phyloP scores from a whole-genome alignment of 2,329 filamentous ascomycete genomes.

The Aschersonia sp. region DNA sequence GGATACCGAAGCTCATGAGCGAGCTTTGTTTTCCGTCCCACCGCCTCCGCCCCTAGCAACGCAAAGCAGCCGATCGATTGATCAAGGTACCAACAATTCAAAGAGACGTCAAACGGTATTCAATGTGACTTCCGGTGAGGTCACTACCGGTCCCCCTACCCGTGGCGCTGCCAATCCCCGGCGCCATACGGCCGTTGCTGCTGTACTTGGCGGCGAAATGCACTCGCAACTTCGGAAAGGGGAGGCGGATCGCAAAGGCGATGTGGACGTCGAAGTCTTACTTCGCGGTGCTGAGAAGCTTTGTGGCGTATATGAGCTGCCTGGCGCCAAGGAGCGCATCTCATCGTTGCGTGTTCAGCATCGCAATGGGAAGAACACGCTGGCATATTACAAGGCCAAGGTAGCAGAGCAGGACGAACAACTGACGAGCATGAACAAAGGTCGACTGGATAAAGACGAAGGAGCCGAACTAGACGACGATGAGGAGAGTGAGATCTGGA shows the following conservation, averaged over 20 bases:
- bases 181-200: conserved; percentile 73
- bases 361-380: conserved; percentile 55
- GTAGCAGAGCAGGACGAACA: conserved; percentile 65
- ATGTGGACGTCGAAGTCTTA: conserved; percentile 76
- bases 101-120: conserved; percentile 49
- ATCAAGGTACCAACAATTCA: conserved; percentile 22
- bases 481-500: conserved; percentile 35
- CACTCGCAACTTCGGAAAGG: conserved; percentile 61
- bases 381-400: conserved; percentile 66
- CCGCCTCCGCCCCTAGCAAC: conserved; percentile 45
- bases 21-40: conserved; percentile 86
- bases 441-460: conserved; percentile 39
- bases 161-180: conserved; percentile 35
- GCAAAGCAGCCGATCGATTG: conserved; percentile 18
- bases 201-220: conserved; percentile 76
- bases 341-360: conserved; percentile 56
- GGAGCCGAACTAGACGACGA: conserved; percentile 40
- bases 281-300: conserved; percentile 81
- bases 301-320: conserved; percentile 72
- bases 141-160: conserved; percentile 40
- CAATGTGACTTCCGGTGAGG: conserved; percentile 48
- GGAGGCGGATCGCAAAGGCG: conserved; percentile 39
- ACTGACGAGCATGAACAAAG: conserved; percentile 58
- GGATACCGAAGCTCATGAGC: conserved; percentile 88
- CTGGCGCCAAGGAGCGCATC: conserved; percentile 67